These are phyloP conservation scores for Didymella pinodella DNA, from an alignment of 2,329 filamentous ascomycete species.

Conservation along the genomic window DNA sequence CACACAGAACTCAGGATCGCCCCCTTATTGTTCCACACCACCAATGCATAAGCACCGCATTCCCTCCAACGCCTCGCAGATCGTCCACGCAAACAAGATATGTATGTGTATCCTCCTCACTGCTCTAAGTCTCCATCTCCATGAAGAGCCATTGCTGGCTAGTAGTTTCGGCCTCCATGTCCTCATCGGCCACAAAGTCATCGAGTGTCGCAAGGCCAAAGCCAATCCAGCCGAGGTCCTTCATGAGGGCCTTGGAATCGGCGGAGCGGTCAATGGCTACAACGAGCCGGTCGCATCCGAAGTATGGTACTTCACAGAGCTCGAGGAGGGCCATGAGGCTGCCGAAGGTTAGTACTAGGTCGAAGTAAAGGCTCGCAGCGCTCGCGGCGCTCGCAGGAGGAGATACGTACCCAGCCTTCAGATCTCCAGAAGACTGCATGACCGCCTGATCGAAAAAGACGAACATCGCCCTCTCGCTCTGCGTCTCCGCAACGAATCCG, in stretches of 20 bases:
- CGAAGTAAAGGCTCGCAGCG: background rate
- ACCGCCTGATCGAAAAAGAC: slow-evolving; percentile 84
- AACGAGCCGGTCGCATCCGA: slow-evolving; percentile 79
- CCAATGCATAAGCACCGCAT: background rate
- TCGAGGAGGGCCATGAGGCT: slow-evolving; percentile 85
- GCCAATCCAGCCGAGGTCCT: slow-evolving; percentile 91
- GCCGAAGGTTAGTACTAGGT: slow-evolving; percentile 21
- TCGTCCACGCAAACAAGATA: slow-evolving; percentile 5
- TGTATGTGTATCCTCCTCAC: slow-evolving; percentile 17
- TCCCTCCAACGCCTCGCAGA: slow-evolving; percentile 2
- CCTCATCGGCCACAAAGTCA: slow-evolving; percentile 70
- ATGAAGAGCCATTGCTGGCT: slow-evolving; percentile 86
- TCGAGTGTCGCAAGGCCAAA: slow-evolving; percentile 85
- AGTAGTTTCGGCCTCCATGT: slow-evolving; percentile 56
- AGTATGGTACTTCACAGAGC: slow-evolving; percentile 74
- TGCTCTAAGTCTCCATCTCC: slow-evolving; percentile 74
- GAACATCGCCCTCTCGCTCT: slow-evolving; percentile 77
- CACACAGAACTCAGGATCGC: background rate
- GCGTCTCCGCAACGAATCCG: slow-evolving; percentile 79
- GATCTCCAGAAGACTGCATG: slow-evolving; percentile 68
- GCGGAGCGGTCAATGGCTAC: slow-evolving; percentile 80
- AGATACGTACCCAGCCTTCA: slow-evolving; percentile 80
- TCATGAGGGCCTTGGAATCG: slow-evolving; percentile 69
- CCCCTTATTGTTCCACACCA: background rate
- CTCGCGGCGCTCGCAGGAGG: background rate